A percentile compares a stretch with the other conserved stretches of the same genome.
Evolutionary conservation across 345 rosid species (phyloP).

Genomic region (Arabis hirsuta): DNA sequence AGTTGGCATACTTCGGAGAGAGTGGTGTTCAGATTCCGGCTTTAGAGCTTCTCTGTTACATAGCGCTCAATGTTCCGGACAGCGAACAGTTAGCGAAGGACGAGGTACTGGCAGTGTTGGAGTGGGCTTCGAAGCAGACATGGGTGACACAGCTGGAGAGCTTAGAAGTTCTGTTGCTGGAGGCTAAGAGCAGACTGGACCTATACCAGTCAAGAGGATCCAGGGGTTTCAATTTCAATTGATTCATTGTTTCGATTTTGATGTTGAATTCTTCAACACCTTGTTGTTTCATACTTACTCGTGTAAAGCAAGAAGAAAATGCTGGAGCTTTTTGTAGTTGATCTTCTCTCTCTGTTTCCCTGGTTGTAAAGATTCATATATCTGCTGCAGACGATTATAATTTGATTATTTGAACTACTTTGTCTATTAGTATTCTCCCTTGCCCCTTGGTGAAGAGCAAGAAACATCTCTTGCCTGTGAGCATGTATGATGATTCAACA

Average conservation of each 20-base stretch:
- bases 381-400: slow-evolving; percentile 25
- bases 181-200: slow-evolving; percentile 79
- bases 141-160: slow-evolving; percentile 58
- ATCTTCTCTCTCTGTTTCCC: slow-evolving; percentile 10
- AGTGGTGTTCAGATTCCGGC: slow-evolving; percentile 70
- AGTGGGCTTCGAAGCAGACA: slow-evolving; percentile 88
- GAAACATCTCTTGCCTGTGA: too few species aligned
- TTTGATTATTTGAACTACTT: background rate
- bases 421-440: too few species aligned
- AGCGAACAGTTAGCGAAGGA: slow-evolving; percentile 83
- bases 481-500: background rate
- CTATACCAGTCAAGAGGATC: slow-evolving; percentile 92
- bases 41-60: slow-evolving; percentile 70
- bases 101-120: slow-evolving; percentile 78
- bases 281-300: slow-evolving; percentile 22
- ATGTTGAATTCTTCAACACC: slow-evolving; percentile 20
- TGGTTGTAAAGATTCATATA: slow-evolving; percentile 30
- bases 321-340: slow-evolving; percentile 38
- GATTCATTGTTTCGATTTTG: slow-evolving; percentile 41
- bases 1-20: slow-evolving; percentile 87
- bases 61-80: slow-evolving; percentile 83
- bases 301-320: slow-evolving; percentile 40
- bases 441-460: too few species aligned
- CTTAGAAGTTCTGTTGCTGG: slow-evolving; percentile 58
- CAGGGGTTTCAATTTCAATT: slow-evolving; percentile 65